These are phyloP conservation scores for Parastagonospora nodorum DNA, from an alignment of 2,329 filamentous ascomycete genomes.

Conservation along the genomic window DNA sequence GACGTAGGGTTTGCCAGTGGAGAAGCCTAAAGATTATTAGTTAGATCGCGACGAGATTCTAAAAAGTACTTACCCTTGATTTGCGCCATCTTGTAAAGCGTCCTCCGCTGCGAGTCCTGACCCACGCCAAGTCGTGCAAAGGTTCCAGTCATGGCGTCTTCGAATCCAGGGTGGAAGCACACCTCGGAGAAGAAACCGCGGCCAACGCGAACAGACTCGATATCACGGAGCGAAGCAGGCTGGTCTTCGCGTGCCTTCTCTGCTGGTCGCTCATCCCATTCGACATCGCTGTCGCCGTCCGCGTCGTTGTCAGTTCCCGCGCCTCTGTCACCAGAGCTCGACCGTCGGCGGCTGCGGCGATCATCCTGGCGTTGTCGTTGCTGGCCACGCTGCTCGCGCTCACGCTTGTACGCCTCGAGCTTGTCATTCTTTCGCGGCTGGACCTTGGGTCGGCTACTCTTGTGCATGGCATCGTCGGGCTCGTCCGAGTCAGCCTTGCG, in stretches of 20 bases:
- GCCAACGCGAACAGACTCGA: slow-evolving; percentile 82
- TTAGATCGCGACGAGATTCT: background rate
- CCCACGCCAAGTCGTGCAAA: slow-evolving; percentile 86
- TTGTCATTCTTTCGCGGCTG: slow-evolving; percentile 68
- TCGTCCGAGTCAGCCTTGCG: slow-evolving; percentile 81
- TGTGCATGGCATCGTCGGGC: slow-evolving; percentile 75
- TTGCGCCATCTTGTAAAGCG: slow-evolving; percentile 83
- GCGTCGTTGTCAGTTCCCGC: slow-evolving; percentile 63
- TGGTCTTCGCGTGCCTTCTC: slow-evolving; percentile 65
- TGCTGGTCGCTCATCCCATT: slow-evolving; percentile 67
- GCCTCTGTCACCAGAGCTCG: slow-evolving; percentile 47
- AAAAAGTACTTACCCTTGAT: slow-evolving; percentile 72
- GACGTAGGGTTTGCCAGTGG: slow-evolving; percentile 79
- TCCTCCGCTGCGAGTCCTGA: slow-evolving; percentile 72
- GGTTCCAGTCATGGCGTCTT: slow-evolving; percentile 78
- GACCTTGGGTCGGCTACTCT: slow-evolving; percentile 60
- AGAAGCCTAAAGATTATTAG: slow-evolving; percentile 65
- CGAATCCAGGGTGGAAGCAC: slow-evolving; percentile 92
- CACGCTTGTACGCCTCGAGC: slow-evolving; percentile 67
- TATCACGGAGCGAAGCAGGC: slow-evolving; percentile 76
- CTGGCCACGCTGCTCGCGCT: slow-evolving; percentile 65
- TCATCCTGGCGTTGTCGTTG: slow-evolving; percentile 58
- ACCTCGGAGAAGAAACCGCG: slow-evolving; percentile 86
- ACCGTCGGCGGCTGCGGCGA: slow-evolving; percentile 52
- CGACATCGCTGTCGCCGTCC: slow-evolving; percentile 76